A percentile compares a stretch with the other conserved stretches of the same genome.
phyloP scores from a whole-genome alignment of 352 stramenopile genomes.

The Phytopythium oedochilum region DNA sequence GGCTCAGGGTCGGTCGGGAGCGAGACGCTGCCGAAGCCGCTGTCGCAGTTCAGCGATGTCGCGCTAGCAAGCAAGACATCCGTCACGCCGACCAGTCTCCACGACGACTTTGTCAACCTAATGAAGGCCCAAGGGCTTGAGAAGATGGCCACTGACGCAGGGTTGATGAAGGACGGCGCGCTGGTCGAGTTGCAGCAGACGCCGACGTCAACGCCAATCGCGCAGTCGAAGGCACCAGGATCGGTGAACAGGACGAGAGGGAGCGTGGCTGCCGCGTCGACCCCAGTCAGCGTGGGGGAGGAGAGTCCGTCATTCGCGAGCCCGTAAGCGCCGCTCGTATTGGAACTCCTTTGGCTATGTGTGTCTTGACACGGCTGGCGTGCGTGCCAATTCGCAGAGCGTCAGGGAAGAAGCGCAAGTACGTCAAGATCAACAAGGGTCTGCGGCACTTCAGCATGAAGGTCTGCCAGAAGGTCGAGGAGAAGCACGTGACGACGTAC shows the following conservation, averaged over 20 bases:
- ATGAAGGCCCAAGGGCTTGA: constrained; percentile 83
- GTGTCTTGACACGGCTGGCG: background rate
- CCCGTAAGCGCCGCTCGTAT: constrained; percentile 29
- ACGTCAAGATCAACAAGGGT: constrained; percentile 88
- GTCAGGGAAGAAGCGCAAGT: constrained; percentile 74
- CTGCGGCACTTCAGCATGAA: constrained; percentile 95
- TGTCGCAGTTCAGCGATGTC: background rate
- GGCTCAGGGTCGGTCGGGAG: background rate
- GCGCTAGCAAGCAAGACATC: constrained; percentile 11
- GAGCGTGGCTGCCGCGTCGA: background rate
- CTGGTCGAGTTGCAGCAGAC: constrained; percentile 49
- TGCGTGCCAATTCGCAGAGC: constrained; percentile 18
- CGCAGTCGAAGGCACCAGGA: constrained; percentile 7
- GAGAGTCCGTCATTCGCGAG: constrained; percentile 52
- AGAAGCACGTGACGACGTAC: constrained; percentile 94
- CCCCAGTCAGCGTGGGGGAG: constrained; percentile 1
- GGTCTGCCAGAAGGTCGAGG: constrained; percentile 95
- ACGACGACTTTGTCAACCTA: constrained; percentile 85
- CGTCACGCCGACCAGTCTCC: constrained; percentile 67
- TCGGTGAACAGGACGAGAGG: background rate
- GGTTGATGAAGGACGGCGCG: constrained; percentile 67
- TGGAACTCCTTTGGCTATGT: background rate
- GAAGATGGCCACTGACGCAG: constrained; percentile 77
- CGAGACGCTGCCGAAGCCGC: constrained; percentile 12
- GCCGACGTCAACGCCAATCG: constrained; percentile 8